Conservation (phyloP, 176 grass and related monocot genomes). For the Saccharum spontaneum region DNA sequence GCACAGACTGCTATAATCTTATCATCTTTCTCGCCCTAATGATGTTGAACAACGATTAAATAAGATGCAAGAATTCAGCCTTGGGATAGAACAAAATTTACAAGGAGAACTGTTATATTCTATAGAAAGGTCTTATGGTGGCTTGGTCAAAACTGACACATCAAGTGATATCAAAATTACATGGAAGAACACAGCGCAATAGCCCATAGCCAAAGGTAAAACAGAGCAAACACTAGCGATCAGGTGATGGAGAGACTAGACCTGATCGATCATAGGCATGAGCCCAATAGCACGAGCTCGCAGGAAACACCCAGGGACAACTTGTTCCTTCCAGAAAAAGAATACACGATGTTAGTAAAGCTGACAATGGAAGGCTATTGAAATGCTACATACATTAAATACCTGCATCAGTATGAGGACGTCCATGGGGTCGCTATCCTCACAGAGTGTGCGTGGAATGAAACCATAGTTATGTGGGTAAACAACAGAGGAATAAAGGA, state of each 20-base stretch:
- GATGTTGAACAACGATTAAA: constrained; percentile 4
- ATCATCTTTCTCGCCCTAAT: constrained; percentile 97
- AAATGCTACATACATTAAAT: constrained; percentile 17
- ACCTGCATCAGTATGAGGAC: constrained; percentile 97
- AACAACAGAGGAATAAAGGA: constrained; percentile 96
- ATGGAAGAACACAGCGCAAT: constrained; percentile 14
- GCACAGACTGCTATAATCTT: constrained; percentile 62
- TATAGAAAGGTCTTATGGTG: not conserved
- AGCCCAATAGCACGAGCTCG: constrained; percentile 96
- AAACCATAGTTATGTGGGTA: constrained; percentile 99
- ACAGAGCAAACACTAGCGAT: constrained; percentile 11
- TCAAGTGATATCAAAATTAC: constrained; percentile 3
- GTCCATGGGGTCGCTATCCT: constrained; percentile 92
- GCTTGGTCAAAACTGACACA: not conserved
- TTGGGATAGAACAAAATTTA: not conserved
- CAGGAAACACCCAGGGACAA: constrained; percentile 86
- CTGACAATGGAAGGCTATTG: constrained; percentile 1
- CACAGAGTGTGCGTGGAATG: constrained; percentile 89
- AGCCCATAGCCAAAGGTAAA: constrained; percentile 11
- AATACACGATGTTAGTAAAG: not conserved
- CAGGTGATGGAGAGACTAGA: constrained; percentile 28
- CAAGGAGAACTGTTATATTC: not conserved
- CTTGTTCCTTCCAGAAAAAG: constrained; percentile 66
- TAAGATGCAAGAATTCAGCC: constrained; percentile 32
- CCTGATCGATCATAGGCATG: constrained; percentile 99